phyloP scores from a whole-genome alignment of 2,329 filamentous ascomycete genomes.

The Trichophyton verrucosum region DNA sequence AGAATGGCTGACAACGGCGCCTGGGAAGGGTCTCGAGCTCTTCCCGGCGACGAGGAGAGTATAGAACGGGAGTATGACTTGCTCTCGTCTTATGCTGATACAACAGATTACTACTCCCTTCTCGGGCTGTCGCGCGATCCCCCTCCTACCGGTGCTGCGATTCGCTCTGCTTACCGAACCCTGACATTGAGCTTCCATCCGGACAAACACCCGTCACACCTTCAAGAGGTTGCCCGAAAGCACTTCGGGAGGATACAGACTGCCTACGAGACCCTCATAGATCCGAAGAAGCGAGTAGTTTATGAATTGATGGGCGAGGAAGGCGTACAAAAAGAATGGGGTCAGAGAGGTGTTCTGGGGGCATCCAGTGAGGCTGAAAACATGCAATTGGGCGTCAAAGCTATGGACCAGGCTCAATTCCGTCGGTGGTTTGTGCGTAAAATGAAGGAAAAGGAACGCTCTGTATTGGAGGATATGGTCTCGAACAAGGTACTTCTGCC shows the following conservation, averaged over 20 bases:
- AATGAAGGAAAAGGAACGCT: constrained; percentile 31
- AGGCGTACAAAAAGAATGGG: constrained; percentile 28
- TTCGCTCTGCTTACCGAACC: constrained; percentile 33
- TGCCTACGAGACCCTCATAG: constrained; percentile 33
- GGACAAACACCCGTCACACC: constrained; percentile 32
- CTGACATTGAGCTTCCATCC: constrained; percentile 35
- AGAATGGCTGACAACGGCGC: background rate
- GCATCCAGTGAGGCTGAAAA: constrained; percentile 23
- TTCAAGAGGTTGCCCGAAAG: constrained; percentile 25
- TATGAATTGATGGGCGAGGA: constrained; percentile 34
- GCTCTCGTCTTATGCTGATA: constrained; percentile 9
- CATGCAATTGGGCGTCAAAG: constrained; percentile 26
- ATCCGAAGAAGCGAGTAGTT: constrained; percentile 30
- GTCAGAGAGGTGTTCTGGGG: constrained; percentile 19
- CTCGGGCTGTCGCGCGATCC: constrained; percentile 29
- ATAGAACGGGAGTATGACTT: constrained; percentile 10
- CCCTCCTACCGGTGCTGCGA: constrained; percentile 30
- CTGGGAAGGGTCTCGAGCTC: background rate
- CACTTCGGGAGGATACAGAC: constrained; percentile 30
- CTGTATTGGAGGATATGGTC: constrained; percentile 27
- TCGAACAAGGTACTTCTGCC: constrained; percentile 24
- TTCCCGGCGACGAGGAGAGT: background rate
- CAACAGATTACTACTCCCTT: constrained; percentile 31
- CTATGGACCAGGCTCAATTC: constrained; percentile 30
- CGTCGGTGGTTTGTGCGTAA: constrained; percentile 29